Evolutionary conservation across 2,329 filamentous ascomycete genomes (phyloP), one percentile per base, ranked within the genome.

Genomic region (Diaporthe citri): DNA sequence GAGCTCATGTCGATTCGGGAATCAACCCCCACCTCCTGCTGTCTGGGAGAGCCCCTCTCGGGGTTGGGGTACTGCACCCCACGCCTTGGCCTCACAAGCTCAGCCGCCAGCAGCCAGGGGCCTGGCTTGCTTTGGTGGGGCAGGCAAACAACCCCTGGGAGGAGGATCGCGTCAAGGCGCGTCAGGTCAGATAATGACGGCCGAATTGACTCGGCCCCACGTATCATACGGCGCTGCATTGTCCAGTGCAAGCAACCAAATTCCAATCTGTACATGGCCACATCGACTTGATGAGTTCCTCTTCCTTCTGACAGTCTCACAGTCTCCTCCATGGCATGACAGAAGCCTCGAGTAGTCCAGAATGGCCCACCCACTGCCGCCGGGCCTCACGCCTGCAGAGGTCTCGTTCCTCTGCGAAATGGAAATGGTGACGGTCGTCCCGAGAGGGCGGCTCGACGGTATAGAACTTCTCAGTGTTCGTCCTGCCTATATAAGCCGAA

Each of bases 351-450:
- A 28, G 36, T 31, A 59, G 31, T n/a, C 62, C 76, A 77, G 43
- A 56, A 90, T 90, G 88, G 88, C 88, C 43, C 82, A 88, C 67
- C 87, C 88, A 41, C 82, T 90, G 20, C 87, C 87, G 6, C 80
- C 83, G 70, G 88, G 86, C 83, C 89, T 98, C 59, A 93, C 94
- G 79, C 95, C 97, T 75, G 89, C 94, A 77, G 97, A 99, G 86
- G 94, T 97, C 60, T 94, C 95, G 69, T 99, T 98, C 82, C 87
- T 98, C 39, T 98, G 96, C 84, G 97, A 99, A 86, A 98, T 98
- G 95, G 96, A 98, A 86, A 91, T 95, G 80, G 94, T 99, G 73
- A 98, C 96, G 0, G 90, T 99, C 31, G 92, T 98, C 67, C 97
- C 97, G 48, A 94, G 97, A 72, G 96, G 98, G 83, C 91, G 94